Evolutionary conservation across 2,329 filamentous ascomycete species (phyloP).

Genomic region (Capronia americana): DNA sequence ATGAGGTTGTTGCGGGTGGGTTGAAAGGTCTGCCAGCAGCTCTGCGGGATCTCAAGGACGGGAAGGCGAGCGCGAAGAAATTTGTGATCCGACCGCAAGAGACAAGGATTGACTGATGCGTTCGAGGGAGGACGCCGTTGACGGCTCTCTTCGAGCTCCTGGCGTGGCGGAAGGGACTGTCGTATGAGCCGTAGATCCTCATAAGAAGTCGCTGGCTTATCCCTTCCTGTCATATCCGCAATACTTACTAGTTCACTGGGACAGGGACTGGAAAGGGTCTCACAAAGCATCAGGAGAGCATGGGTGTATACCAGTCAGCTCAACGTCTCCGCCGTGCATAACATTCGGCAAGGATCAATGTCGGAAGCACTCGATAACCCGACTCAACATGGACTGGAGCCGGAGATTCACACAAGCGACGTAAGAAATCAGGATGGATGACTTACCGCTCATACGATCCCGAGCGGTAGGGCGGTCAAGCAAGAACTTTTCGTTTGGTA

Average conservation of each 20-base stretch:
- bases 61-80: constrained; percentile 68
- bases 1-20: constrained; percentile 60
- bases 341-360: background rate
- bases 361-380: background rate
- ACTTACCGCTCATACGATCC: background rate
- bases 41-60: constrained; percentile 62
- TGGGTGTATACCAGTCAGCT: background rate
- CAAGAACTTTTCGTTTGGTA: background rate
- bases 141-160: background rate
- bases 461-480: background rate
- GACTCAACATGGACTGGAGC: background rate
- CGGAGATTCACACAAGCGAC: background rate
- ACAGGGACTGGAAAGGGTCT: background rate
- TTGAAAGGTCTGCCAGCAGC: constrained; percentile 60
- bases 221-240: background rate
- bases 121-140: background rate
- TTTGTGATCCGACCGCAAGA: constrained; percentile 60
- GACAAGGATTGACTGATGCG: background rate
- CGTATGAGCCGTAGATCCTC: background rate
- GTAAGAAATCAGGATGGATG: background rate
- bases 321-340: background rate
- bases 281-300: background rate
- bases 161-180: background rate
- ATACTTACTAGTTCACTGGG: background rate
- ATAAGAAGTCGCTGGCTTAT: no score